Base-by-base conservation (phyloP, 2,329 filamentous ascomycete genomes). In the Daldinia eschscholtzii region DNA sequence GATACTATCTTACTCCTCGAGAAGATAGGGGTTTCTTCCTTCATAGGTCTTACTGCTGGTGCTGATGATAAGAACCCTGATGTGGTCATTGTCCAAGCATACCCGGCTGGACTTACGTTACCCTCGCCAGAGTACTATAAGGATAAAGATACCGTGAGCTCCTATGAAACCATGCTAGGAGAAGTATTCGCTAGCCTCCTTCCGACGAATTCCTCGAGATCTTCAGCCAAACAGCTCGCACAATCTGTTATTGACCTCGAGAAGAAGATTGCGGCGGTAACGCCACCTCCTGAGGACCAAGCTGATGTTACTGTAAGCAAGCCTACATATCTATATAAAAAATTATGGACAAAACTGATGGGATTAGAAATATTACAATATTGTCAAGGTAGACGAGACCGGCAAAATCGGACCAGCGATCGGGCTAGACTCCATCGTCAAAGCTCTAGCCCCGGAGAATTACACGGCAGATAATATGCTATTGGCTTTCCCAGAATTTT, bases 311-410 rank as follows among this genome's bases (percentile, higher is more conserved):
- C 88, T 12, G 82, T 83, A 70, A 75, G 79, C 70, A 3, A 6
- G 46, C 18, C 37, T 52, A 28, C 4, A 12, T 33, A 28, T 15
- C 30, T 39, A 35, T 20, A 6, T 39, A 2, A 13, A 55, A 44
- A 10, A 35, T 20, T 10, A 39, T 5, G 23, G 58, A 33, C 18
- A 15, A 44, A 44, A 39, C 73, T 73, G 72, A 72, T 53, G 20
- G 15, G n/a, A 9, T 20, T 41, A 83, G 81, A 87, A 91, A 81
- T 88, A 86, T 71, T 92, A 92, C 78, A 92, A 91, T 73, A 89
- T 89, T 0, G 85, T 86, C 76, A 84, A 83, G 7, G 77, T 91
- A 18, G 79, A 85, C 10, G 86, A 91, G 61, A 86, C 85, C 5
- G 81, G 84, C 37, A 80, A 81, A 2, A 79, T 91, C 23, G 79